These are phyloP conservation scores for Huntiella savannae DNA, from an alignment of 2,329 filamentous ascomycete species.

Conservation along the genomic window DNA sequence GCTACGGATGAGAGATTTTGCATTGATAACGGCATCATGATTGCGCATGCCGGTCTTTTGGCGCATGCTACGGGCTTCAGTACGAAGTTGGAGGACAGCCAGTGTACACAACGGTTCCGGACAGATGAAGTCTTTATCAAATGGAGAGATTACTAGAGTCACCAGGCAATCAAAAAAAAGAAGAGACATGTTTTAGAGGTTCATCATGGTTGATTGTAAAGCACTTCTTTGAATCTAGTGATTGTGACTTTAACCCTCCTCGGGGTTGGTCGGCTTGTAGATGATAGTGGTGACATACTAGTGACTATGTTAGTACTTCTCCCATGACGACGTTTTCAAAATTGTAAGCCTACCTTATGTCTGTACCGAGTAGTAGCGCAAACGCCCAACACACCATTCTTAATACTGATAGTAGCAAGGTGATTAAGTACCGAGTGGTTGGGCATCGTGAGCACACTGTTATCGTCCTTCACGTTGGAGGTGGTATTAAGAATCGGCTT, in stretches of 20 bases:
- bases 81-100: slow-evolving; percentile 61
- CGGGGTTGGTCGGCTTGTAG: slow-evolving; percentile 62
- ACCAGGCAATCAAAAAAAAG: background rate
- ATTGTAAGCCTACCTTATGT: slow-evolving; percentile 48
- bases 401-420: slow-evolving; percentile 92
- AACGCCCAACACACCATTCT: slow-evolving; percentile 84
- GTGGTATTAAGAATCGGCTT: slow-evolving; percentile 89
- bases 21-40: slow-evolving; percentile 99
- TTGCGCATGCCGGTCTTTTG: slow-evolving; percentile 82
- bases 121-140: slow-evolving; percentile 66
- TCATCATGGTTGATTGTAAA: too few species aligned
- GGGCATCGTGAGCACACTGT: slow-evolving; percentile 75
- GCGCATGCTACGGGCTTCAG: slow-evolving; percentile 66
- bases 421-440: slow-evolving; percentile 97
- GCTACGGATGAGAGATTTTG: slow-evolving; percentile 95
- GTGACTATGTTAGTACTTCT: background rate
- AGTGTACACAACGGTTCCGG: slow-evolving; percentile 66
- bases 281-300: slow-evolving; percentile 96
- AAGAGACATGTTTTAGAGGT: background rate
- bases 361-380: slow-evolving; percentile 96
- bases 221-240: too few species aligned
- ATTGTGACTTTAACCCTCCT: slow-evolving; percentile 4
- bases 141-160: slow-evolving; percentile 44
- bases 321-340: background rate
- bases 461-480: slow-evolving; percentile 91